Conservation (phyloP, 371 early-diverging fungal species). For the Mortierella sp. region DNA sequence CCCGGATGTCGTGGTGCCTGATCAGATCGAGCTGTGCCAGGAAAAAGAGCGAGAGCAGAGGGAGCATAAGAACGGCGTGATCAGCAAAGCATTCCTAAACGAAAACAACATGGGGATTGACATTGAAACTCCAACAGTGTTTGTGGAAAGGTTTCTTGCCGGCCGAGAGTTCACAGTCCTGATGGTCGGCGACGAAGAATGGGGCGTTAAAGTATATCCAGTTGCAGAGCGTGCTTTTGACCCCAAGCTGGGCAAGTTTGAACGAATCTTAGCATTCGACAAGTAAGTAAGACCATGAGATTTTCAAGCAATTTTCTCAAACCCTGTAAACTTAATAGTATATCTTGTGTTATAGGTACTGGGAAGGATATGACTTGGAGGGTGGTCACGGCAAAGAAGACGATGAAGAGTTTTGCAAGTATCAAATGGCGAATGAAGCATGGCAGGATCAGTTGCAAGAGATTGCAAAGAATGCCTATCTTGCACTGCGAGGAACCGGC, state of each 20-base stretch:
- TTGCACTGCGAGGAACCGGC: constrained; percentile 56
- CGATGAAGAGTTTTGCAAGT: constrained; percentile 53
- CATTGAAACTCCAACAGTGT: constrained; percentile 53
- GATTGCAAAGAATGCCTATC: constrained; percentile 46
- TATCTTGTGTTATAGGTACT: constrained; percentile 32
- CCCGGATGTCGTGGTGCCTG: not conserved
- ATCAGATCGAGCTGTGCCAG: not conserved
- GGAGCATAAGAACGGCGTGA: constrained; percentile 4
- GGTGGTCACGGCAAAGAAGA: constrained; percentile 41
- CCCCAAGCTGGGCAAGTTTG: constrained; percentile 36
- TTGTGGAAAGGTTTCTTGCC: constrained; percentile 61
- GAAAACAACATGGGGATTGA: constrained; percentile 17
- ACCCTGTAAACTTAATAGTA: not conserved
- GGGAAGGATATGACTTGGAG: constrained; percentile 63
- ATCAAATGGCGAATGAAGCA: constrained; percentile 50
- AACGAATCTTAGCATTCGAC: constrained; percentile 64
- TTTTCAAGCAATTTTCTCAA: not conserved
- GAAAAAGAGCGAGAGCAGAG: not conserved
- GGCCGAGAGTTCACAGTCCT: constrained; percentile 66
- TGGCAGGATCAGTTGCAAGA: constrained; percentile 58
- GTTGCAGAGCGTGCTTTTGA: constrained; percentile 65
- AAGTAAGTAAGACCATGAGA: constrained; percentile 38
- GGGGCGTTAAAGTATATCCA: constrained; percentile 58
- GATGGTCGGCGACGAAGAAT: constrained; percentile 53
- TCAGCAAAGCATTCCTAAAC: not conserved